These are phyloP conservation scores for Pichia ethanolica DNA, from an alignment of 805 yeast genomes.

Conservation along the genomic window DNA sequence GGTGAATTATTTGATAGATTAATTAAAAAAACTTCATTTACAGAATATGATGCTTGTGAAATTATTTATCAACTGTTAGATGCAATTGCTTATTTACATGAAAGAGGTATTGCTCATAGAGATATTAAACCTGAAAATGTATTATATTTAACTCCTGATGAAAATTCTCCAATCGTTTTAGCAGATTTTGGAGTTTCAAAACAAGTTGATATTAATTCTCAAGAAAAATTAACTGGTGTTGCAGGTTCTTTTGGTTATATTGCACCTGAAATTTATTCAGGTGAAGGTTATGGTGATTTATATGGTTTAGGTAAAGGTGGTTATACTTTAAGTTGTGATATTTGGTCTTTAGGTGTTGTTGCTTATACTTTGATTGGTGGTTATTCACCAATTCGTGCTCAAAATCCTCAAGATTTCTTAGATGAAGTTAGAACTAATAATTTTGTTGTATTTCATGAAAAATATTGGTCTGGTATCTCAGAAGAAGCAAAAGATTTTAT, in stretches of 20 bases:
- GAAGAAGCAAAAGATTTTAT: slow-evolving; percentile 77
- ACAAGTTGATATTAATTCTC: slow-evolving; percentile 32
- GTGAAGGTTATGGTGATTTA: slow-evolving; percentile 35
- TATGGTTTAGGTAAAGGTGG: slow-evolving; percentile 43
- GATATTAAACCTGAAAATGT: slow-evolving; percentile 94
- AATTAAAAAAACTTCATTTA: slow-evolving; percentile 70
- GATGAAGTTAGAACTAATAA: slow-evolving; percentile 67
- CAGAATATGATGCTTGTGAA: slow-evolving; percentile 79
- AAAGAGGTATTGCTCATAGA: slow-evolving; percentile 76
- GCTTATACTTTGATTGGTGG: slow-evolving; percentile 88
- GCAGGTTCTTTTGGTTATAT: slow-evolving; percentile 91
- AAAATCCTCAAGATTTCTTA: slow-evolving; percentile 71
- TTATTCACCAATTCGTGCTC: slow-evolving; percentile 85
- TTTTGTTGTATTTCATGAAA: slow-evolving; percentile 78
- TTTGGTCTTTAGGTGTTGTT: slow-evolving; percentile 93
- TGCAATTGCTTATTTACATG: slow-evolving; percentile 76
- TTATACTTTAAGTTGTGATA: slow-evolving; percentile 92
- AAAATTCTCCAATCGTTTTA: slow-evolving; percentile 66
- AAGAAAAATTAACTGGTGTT: slow-evolving; percentile 26
- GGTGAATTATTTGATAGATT: slow-evolving; percentile 93
- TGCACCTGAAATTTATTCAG: slow-evolving; percentile 86
- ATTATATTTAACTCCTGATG: slow-evolving; percentile 56
- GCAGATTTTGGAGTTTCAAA: slow-evolving; percentile 98
- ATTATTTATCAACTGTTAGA: slow-evolving; percentile 67
- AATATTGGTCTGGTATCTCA: slow-evolving; percentile 79